phyloP scores from a whole-genome alignment of 768 basidiomycete species.

The Lactarius deliciosus region DNA sequence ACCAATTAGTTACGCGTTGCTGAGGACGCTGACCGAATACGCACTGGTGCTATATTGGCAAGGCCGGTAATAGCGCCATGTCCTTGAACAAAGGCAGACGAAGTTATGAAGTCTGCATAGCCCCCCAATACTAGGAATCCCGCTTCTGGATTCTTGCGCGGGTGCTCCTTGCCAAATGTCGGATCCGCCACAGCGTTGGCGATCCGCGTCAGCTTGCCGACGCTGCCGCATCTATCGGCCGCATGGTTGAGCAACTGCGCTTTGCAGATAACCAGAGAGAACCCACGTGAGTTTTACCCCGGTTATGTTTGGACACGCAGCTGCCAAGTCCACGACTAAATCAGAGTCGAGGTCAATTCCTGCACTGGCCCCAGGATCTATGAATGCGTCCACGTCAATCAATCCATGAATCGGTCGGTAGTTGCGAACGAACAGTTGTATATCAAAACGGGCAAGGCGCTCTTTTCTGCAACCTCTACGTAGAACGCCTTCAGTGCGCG shows the following conservation, averaged over 20 bases:
- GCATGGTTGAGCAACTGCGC: conserved; percentile 13
- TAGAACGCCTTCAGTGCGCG: conserved; percentile 78
- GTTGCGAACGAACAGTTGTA: conserved; percentile 67
- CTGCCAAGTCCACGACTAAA: conserved; percentile 76
- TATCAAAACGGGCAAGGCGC: conserved; percentile 83
- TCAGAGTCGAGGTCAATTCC: conserved; percentile 93
- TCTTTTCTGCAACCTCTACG: conserved; percentile 71
- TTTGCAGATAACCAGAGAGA: not conserved
- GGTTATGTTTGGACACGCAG: conserved; percentile 70
- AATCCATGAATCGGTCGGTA: not conserved
- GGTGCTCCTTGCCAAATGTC: conserved; percentile 55
- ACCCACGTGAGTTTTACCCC: conserved; percentile 90
- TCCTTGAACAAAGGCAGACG: conserved; percentile 67
- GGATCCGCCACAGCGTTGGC: conserved; percentile 61
- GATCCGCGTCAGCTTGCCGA: conserved; percentile 88
- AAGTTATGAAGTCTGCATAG: conserved; percentile 78
- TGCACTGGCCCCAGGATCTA: conserved; percentile 83
- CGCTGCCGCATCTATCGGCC: conserved; percentile 72
- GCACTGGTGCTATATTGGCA: conserved; percentile 77
- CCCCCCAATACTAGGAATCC: conserved; percentile 88
- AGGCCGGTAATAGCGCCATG: conserved; percentile 92
- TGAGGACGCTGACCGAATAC: conserved; percentile 24
- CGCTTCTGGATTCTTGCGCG: conserved; percentile 62
- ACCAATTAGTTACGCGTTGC: not conserved
- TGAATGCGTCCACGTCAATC: conserved; percentile 11